Evolutionary conservation across 2,329 filamentous ascomycete species (phyloP).

Genomic region (Leptographium wingfieldii): DNA sequence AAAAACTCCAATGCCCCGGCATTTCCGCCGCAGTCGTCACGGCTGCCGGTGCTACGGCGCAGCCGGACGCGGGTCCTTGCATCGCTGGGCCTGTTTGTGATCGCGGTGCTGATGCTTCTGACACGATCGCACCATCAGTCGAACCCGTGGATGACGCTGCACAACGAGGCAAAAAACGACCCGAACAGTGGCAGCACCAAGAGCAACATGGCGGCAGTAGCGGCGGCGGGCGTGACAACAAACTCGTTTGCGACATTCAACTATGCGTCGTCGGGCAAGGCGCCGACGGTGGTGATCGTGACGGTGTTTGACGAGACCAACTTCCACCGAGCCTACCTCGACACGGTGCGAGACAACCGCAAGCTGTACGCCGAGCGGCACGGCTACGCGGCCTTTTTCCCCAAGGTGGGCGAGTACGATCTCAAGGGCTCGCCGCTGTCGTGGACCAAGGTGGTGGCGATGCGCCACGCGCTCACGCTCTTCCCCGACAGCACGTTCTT

Average conservation of each 20-base stretch:
- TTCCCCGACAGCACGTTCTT: conserved; percentile 68
- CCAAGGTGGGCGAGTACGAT: conserved; percentile 64
- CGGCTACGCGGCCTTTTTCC: conserved; percentile 79
- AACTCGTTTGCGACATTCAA: conserved; percentile 5
- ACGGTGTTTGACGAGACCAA: conserved; percentile 63
- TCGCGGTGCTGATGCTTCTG: conserved; percentile 50
- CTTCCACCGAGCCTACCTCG: conserved; percentile 54
- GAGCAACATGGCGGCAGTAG: neutral
- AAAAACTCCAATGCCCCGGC: conserved; percentile 68
- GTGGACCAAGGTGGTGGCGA: conserved; percentile 71
- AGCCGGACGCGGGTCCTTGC: conserved; percentile 49
- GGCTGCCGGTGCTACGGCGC: conserved; percentile 38
- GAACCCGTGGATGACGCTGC: conserved; percentile 10
- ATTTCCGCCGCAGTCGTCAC: conserved; percentile 50
- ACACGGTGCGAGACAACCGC: conserved; percentile 69
- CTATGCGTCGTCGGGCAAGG: conserved; percentile 37
- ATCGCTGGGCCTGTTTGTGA: conserved; percentile 37
- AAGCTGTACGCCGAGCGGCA: conserved; percentile 74
- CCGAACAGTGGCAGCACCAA: conserved; percentile 1
- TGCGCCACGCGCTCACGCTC: conserved; percentile 76
- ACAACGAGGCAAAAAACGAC: conserved; percentile 6
- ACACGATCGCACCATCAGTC: conserved; percentile 19
- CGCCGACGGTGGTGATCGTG: conserved; percentile 60
- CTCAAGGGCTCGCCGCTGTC: conserved; percentile 45
- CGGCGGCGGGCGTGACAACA: conserved; percentile 3